Conservation (phyloP, 345 rosid genomes). For the Geranium brycei region DNA sequence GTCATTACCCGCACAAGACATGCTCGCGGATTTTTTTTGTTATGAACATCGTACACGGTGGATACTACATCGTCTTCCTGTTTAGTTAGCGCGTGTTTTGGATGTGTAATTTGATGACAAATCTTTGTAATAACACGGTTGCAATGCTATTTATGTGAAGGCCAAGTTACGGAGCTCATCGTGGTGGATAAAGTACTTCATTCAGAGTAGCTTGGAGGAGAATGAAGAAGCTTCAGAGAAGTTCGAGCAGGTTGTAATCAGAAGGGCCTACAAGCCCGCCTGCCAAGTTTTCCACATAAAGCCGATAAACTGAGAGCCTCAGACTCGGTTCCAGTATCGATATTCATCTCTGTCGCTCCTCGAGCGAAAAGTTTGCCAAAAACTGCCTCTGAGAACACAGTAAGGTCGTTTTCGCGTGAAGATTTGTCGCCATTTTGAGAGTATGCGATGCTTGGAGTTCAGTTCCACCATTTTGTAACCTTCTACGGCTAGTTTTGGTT, state of each 20-base stretch:
- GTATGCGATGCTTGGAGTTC: too few species aligned
- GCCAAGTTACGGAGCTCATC: conserved; percentile 77
- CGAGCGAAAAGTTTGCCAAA: background rate
- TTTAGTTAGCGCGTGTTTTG: too few species aligned
- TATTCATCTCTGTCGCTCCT: too few species aligned
- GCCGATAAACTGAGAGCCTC: conserved; percentile 24
- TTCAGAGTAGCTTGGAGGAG: conserved; percentile 47
- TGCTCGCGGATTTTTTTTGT: too few species aligned
- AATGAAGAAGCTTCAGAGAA: conserved; percentile 60
- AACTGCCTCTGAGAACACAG: background rate
- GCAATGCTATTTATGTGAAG: conserved; percentile 23
- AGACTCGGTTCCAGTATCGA: background rate
- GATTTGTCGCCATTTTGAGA: too few species aligned
- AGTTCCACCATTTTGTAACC: too few species aligned
- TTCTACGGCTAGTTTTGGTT: too few species aligned
- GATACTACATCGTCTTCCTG: too few species aligned
- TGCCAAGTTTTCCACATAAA: conserved; percentile 87
- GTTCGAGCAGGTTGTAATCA: conserved; percentile 56
- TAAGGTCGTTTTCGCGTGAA: too few species aligned
- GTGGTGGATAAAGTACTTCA: conserved; percentile 77
- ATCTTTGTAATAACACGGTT: background rate
- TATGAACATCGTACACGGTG: too few species aligned
- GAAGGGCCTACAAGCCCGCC: conserved; percentile 48
- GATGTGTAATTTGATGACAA: too few species aligned
- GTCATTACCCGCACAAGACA: too few species aligned